Evolutionary conservation across 2,329 filamentous ascomycete species (phyloP), one percentile per base, ranked within the genome.

Genomic region (Trichoderma cornu-damae): DNA sequence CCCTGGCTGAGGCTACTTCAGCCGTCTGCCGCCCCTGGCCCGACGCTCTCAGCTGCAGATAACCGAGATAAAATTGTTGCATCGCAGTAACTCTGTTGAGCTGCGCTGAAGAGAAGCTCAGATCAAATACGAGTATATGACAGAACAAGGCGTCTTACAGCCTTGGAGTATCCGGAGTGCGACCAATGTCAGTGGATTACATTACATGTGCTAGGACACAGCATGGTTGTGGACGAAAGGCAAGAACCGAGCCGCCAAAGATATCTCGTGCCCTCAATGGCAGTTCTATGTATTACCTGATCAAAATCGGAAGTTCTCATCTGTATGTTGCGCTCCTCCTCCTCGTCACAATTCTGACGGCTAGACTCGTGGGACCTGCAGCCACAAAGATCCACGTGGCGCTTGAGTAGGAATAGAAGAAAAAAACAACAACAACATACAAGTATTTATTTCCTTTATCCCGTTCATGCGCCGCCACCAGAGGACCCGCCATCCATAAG

Each of bases 31-130:
- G 18, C 51, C 51, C 51, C 42, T 47, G 51, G 42, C 42, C 51
- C 42, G 47, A 40, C 28, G 30, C 50, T 20, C 30, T 58, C 47
- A 53, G 48, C 56, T 58, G 49, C 49, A 53, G 48, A 58, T 58
- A 58, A 42, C 42, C 56, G 56, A 58, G 56, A 58, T 58, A 43
- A n/a, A 58, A 49, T 37, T 32, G 40, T 32, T 58, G 24, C 48
- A 58, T 58, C 48, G 43, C 32, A 38, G 40, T 40, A 58, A 52
- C 43, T 51, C 14, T 32, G 43, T 38, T 55, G n/a, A 30, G 42
- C 24, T 46, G 11, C 18, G 42, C 22, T 55, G 22, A 42, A 44
- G 50, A 48, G 37, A 43, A 43, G 14, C 24, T 6, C 3, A n/a
- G 28, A n/a, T 32, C 43, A n/a, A n/a, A 42, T 24, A 38, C 30